Evolutionary conservation across 768 basidiomycete genomes (phyloP), one percentile per base, ranked within the genome.

Genomic region (Glaciozyma martinii): DNA sequence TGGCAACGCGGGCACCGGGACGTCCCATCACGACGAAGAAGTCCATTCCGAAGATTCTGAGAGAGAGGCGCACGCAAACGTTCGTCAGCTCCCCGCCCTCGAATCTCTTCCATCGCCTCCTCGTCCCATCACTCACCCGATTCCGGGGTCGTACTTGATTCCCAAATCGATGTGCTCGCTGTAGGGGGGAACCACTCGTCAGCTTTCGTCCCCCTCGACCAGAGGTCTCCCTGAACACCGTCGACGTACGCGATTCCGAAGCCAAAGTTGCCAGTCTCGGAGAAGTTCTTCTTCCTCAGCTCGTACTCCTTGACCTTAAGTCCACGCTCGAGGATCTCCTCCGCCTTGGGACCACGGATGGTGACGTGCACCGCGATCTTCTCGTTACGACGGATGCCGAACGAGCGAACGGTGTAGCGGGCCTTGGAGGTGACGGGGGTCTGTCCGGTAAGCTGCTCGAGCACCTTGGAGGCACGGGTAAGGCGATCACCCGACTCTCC

Each of bases 241-340:
- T 23, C n/a, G 19, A 23, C 55, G 32, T 33, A 13, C 23, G 27
- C 49, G 49, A n/a, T 25, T 25, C 49, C 94, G 80, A 98, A 99
- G 72, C 94, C 94, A 77, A 99, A 99, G 87, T 98, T 97, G 65
- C 94, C 94, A 66, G 91, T 95, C 79, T 90, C 90, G 72, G 90
- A 94, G 81, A 95, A 98, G 86, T 98, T 98, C 78, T 84, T 85
- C 79, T 90, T 89, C 76, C 86, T 85, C 79, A 99, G 81, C 81
- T 99, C 95, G 83, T 99, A 98, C 81, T 99, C 95, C 85, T 99
- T 99, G 76, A 98, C 95, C 80, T 98, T 99, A 78, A 99, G 83
- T 54, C 92, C 94, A 74, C 94, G 90, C 82, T 99, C 94, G 74
- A 99, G 82, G 77, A 98, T 97, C 79, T 99, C 94, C 84, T 98